Evolutionary conservation across 2,329 filamentous ascomycete species (phyloP).

Genomic region (Trichoderma semiorbis): DNA sequence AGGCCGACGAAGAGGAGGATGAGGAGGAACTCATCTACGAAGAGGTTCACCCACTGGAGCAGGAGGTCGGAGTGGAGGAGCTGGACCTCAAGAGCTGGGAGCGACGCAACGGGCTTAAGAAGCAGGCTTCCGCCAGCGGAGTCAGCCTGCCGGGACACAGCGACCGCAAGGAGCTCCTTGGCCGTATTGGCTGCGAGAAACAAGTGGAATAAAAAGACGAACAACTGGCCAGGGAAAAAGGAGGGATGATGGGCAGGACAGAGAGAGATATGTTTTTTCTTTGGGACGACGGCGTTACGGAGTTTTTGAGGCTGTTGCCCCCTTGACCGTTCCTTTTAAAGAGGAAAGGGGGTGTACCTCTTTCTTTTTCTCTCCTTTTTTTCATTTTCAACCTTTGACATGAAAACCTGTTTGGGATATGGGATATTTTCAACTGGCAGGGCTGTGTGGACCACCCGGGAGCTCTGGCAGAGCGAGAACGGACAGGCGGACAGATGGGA

Average conservation of each 20-base stretch:
- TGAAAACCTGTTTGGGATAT: not conserved
- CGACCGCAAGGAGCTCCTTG: constrained; percentile 76
- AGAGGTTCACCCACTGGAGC: constrained; percentile 58
- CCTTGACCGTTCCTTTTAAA: not conserved
- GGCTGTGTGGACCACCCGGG: not conserved
- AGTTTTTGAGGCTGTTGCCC: not conserved
- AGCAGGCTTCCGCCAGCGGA: constrained; percentile 51
- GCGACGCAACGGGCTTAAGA: constrained; percentile 53
- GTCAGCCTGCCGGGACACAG: constrained; percentile 68
- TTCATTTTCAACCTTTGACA: not conserved
- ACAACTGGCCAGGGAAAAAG: not conserved
- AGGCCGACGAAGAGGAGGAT: constrained; percentile 66
- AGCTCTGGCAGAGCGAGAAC: not conserved
- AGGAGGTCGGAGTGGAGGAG: constrained; percentile 72
- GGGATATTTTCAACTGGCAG: not conserved
- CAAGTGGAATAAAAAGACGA: constrained; percentile 48
- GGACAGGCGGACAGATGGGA: not conserved
- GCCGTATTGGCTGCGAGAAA: constrained; percentile 80
- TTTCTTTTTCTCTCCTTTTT: not conserved
- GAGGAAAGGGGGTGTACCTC: not conserved
- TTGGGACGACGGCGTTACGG: constrained; percentile 18
- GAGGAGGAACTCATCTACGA: constrained; percentile 53
- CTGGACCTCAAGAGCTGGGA: constrained; percentile 65
- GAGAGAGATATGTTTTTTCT: not conserved
- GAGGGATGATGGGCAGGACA: not conserved